Conservation (phyloP, 2,329 filamentous ascomycete species). For the Curvularia sp. region DNA sequence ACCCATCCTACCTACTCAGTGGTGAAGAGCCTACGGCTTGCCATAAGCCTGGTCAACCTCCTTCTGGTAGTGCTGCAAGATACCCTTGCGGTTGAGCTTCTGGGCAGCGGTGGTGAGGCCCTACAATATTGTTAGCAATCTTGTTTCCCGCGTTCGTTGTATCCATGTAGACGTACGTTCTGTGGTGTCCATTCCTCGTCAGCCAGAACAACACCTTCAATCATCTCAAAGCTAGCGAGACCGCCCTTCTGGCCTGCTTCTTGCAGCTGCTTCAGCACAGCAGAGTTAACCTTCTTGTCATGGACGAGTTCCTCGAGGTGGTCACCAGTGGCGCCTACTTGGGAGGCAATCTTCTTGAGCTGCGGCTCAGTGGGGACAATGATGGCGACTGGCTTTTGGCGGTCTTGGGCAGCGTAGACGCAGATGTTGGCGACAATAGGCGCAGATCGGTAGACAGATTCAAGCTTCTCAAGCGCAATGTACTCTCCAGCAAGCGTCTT, state of each 20-base stretch:
- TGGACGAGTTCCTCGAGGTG: conserved; percentile 72
- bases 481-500: conserved; percentile 97
- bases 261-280: conserved; percentile 75
- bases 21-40: conserved; percentile 6
- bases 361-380: conserved; percentile 69
- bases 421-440: conserved; percentile 86
- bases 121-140: conserved; percentile 42
- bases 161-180: conserved; percentile 67
- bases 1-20: not conserved
- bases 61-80: conserved; percentile 60
- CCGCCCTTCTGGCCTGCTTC: conserved; percentile 69
- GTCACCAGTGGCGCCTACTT: conserved; percentile 69
- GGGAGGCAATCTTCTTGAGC: conserved; percentile 63
- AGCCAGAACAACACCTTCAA: conserved; percentile 77
- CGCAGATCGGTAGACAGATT: conserved; percentile 84
- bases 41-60: conserved; percentile 59
- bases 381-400: conserved; percentile 81
- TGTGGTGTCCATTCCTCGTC: conserved; percentile 89
- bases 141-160: not conserved
- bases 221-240: conserved; percentile 73
- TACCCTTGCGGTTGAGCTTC: conserved; percentile 61
- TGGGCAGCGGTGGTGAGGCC: conserved; percentile 60
- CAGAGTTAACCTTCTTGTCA: conserved; percentile 68
- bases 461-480: conserved; percentile 93
- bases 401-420: conserved; percentile 78